Conservation (phyloP, 805 yeast species). For the Kazachstania bromeliacearum region DNA sequence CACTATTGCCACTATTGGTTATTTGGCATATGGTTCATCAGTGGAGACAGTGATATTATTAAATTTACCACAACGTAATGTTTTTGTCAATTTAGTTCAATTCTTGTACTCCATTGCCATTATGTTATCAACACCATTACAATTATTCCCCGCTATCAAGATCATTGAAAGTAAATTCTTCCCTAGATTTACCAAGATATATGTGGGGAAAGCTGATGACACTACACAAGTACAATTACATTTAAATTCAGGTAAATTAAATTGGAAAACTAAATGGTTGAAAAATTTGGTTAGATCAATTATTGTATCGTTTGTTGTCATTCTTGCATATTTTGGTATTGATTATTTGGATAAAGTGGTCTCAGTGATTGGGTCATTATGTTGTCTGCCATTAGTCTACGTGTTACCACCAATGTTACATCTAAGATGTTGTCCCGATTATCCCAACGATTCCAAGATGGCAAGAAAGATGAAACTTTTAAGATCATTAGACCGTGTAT, state of each 20-base stretch:
- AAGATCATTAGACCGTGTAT: slow-evolving; percentile 37
- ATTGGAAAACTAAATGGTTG: slow-evolving; percentile 48
- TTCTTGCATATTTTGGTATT: slow-evolving; percentile 59
- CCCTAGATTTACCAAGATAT: slow-evolving; percentile 28
- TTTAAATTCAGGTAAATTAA: slow-evolving; percentile 45
- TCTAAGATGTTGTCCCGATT: slow-evolving; percentile 43
- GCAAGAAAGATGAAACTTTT: slow-evolving; percentile 22
- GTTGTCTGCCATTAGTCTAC: slow-evolving; percentile 78
- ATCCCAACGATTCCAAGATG: no score
- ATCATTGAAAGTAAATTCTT: slow-evolving; percentile 59
- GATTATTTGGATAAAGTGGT: slow-evolving; percentile 63
- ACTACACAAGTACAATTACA: slow-evolving; percentile 4
- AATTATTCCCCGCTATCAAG: slow-evolving; percentile 69
- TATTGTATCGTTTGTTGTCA: slow-evolving; percentile 45
- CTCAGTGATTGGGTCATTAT: slow-evolving; percentile 74
- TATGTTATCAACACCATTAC: slow-evolving; percentile 70
- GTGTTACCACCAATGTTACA: slow-evolving; percentile 80
- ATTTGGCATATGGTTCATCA: slow-evolving; percentile 54
- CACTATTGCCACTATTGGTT: slow-evolving; percentile 58
- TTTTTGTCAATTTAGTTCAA: slow-evolving; percentile 55
- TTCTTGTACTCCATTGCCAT: slow-evolving; percentile 67
- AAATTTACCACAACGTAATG: slow-evolving; percentile 61
- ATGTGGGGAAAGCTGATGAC: slow-evolving; percentile 10
- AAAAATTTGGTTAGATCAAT: slow-evolving; percentile 50
- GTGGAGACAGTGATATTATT: slow-evolving; percentile 61